Evolutionary conservation across 2,329 filamentous ascomycete species (phyloP).

Genomic region (Bipolaris gigantea): DNA sequence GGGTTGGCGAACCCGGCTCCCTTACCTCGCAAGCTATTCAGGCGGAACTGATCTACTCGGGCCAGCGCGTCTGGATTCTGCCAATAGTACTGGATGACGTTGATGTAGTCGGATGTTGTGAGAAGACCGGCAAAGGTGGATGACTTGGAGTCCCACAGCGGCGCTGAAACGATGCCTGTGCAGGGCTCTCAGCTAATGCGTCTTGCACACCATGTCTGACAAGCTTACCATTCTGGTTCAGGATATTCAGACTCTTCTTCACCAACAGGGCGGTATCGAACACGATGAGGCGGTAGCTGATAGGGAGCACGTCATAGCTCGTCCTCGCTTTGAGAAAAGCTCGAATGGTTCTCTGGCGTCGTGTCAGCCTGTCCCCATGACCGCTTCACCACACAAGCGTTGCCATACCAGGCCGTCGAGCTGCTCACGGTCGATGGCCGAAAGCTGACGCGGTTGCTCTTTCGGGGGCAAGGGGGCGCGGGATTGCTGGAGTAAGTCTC

Average conservation of each 20-base stretch:
- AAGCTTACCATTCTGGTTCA: constrained; percentile 84
- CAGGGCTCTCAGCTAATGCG: constrained; percentile 15
- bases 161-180: constrained; percentile 92
- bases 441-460: constrained; percentile 48
- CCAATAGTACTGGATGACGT: constrained; percentile 98
- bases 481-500: constrained; percentile 19
- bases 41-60: constrained; percentile 88
- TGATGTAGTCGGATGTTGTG: constrained; percentile 97
- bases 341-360: constrained; percentile 72
- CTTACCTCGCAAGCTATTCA: constrained; percentile 86
- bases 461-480: constrained; percentile 29
- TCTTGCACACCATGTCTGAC: not conserved
- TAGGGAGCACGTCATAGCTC: constrained; percentile 94
- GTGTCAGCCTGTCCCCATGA: constrained; percentile 16
- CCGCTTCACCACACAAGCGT: not conserved
- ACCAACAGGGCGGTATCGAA: constrained; percentile 94
- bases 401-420: constrained; percentile 72
- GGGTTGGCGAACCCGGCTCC: constrained; percentile 23
- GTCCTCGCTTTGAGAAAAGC: constrained; percentile 95
- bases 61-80: constrained; percentile 89
- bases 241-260: constrained; percentile 93
- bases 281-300: constrained; percentile 93
- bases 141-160: constrained; percentile 91
- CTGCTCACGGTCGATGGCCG: constrained; percentile 73
- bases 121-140: constrained; percentile 92